Evolutionary conservation across 2,329 filamentous ascomycete species (phyloP).

Genomic region (Sporothrix humicola): DNA sequence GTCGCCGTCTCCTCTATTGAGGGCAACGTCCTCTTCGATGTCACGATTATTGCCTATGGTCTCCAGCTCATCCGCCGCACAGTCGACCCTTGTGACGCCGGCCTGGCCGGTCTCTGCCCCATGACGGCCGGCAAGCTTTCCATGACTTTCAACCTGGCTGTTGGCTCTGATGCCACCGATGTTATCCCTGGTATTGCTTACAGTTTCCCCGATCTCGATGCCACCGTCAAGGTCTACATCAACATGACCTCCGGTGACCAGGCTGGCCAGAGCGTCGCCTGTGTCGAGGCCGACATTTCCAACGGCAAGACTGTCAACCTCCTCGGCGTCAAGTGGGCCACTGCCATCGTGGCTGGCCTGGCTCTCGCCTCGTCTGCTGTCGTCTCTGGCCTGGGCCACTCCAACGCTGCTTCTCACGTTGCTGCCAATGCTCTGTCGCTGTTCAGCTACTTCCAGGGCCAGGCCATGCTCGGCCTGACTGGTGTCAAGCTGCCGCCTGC

Average conservation of each 20-base stretch:
- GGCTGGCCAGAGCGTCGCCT: slow-evolving; percentile 67
- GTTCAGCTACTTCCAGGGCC: slow-evolving; percentile 85
- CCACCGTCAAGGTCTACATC: slow-evolving; percentile 75
- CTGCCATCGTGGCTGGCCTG: slow-evolving; percentile 77
- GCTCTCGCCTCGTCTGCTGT: slow-evolving; percentile 77
- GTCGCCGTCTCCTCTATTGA: slow-evolving; percentile 75
- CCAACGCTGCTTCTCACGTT: slow-evolving; percentile 85
- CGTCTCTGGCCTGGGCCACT: slow-evolving; percentile 81
- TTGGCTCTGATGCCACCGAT: slow-evolving; percentile 60
- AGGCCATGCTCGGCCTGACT: slow-evolving; percentile 81
- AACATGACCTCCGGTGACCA: slow-evolving; percentile 60
- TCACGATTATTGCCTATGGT: slow-evolving; percentile 76
- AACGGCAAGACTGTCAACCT: slow-evolving; percentile 86
- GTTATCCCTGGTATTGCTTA: slow-evolving; percentile 79
- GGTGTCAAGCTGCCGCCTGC: slow-evolving; percentile 77
- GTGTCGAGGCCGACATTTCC: slow-evolving; percentile 78
- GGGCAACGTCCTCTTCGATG: slow-evolving; percentile 73
- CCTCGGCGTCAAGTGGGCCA: slow-evolving; percentile 78
- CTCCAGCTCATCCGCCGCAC: slow-evolving; percentile 65
- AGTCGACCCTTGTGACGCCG: slow-evolving; percentile 71
- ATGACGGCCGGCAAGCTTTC: slow-evolving; percentile 72
- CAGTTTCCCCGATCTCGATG: slow-evolving; percentile 81
- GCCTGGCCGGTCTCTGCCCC: slow-evolving; percentile 74
- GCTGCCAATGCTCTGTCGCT: slow-evolving; percentile 83
- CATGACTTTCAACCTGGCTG: slow-evolving; percentile 62